phyloP scores from a whole-genome alignment of 345 rosid genomes.

The Hibiscus trionum region DNA sequence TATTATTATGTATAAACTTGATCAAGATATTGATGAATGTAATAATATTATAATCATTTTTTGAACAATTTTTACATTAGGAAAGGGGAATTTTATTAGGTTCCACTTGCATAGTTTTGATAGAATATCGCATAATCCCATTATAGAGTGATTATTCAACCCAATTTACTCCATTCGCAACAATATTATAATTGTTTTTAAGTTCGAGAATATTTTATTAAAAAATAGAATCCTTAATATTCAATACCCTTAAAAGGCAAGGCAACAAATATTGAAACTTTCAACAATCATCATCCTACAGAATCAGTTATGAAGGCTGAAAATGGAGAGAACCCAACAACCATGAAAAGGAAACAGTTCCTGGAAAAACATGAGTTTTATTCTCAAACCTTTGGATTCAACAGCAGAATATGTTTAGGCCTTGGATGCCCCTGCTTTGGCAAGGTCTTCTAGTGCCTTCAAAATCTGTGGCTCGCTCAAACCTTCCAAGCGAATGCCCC shows the following conservation, averaged over 20 bases:
- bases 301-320: not conserved
- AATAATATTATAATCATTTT: too few species aligned
- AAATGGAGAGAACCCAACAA: not conserved
- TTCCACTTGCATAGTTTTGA: too few species aligned
- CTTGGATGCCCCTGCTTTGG: conserved; percentile 40
- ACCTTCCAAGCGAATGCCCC: conserved; percentile 54
- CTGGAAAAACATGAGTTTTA: conserved; percentile 12
- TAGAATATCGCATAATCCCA: too few species aligned
- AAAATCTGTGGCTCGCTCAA: conserved; percentile 46
- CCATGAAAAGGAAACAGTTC: not conserved
- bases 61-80: too few species aligned
- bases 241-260: not conserved
- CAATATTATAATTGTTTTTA: too few species aligned
- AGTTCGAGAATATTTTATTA: too few species aligned
- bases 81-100: too few species aligned
- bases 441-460: conserved; percentile 60
- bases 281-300: not conserved
- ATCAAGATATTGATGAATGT: too few species aligned
- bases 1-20: too few species aligned
- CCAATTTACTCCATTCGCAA: too few species aligned
- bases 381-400: conserved; percentile 12
- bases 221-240: too few species aligned
- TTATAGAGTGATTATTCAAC: too few species aligned
- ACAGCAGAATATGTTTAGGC: conserved; percentile 24
- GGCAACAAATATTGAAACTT: not conserved